phyloP scores from a whole-genome alignment of 1,284 basidiomycete species.

The Cerioporus squamosus region DNA sequence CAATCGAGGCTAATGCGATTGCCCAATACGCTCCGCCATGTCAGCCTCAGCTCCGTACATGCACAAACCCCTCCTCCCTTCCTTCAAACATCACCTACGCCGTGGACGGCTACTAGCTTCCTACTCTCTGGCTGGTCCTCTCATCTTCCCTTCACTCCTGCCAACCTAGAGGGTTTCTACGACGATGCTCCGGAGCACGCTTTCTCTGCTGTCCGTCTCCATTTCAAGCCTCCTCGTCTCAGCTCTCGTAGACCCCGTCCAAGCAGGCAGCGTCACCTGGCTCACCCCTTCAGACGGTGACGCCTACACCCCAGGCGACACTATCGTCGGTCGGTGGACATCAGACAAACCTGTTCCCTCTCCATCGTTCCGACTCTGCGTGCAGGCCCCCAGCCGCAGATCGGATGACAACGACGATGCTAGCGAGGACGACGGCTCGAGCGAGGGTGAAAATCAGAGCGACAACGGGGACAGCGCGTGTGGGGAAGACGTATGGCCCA shows the following conservation, averaged over 20 bases:
- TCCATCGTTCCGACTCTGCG: conserved; percentile 35
- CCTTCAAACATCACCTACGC: conserved; percentile 5
- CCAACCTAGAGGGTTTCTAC: neutral
- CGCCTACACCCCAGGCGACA: conserved; percentile 34
- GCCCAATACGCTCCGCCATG: no score
- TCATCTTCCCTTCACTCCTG: neutral
- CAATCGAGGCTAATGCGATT: no score
- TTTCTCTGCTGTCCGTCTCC: conserved; percentile 11
- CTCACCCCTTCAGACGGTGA: conserved; percentile 33
- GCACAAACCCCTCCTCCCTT: neutral
- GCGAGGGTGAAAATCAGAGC: neutral
- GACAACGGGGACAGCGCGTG: conserved; percentile 29
- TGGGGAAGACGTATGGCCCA: conserved; percentile 43
- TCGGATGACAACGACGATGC: neutral
- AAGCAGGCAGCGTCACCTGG: conserved; percentile 30
- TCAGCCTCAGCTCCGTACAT: neutral
- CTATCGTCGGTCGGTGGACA: conserved; percentile 36
- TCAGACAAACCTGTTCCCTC: conserved; percentile 26
- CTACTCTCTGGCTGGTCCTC: conserved; percentile 1
- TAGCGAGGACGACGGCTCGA: neutral
- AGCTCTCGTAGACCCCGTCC: conserved; percentile 2
- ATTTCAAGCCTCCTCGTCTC: conserved; percentile 9
- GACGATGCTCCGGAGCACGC: conserved; percentile 12
- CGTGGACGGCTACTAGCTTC: conserved; percentile 7
- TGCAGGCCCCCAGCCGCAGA: neutral